Evolutionary conservation across 495 filamentous ascomycete species (phyloP).

Genomic region (Penicillium paradoxum): DNA sequence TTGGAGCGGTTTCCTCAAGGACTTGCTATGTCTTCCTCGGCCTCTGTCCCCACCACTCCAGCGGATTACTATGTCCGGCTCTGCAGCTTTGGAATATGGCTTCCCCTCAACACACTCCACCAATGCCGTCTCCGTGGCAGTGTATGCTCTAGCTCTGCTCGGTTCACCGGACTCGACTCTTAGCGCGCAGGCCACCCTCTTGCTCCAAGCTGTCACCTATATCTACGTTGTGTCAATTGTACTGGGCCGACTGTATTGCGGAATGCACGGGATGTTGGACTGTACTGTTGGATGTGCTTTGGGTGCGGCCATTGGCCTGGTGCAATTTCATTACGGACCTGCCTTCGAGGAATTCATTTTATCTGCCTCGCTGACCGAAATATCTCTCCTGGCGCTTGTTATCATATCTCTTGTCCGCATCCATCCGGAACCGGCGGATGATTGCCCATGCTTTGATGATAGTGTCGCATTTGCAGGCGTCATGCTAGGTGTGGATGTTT

Average conservation of each 20-base stretch:
- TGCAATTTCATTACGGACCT: slow-evolving; percentile 69
- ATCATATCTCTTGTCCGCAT: slow-evolving; percentile 75
- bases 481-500: slow-evolving; percentile 71
- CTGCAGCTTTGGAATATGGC: slow-evolving; percentile 90
- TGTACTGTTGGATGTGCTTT: slow-evolving; percentile 72
- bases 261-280: slow-evolving; percentile 97
- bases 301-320: slow-evolving; percentile 60
- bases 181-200: slow-evolving; percentile 44
- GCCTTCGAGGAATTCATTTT: slow-evolving; percentile 60
- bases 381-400: slow-evolving; percentile 54
- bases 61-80: slow-evolving; percentile 94
- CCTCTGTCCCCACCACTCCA: slow-evolving; percentile 90
- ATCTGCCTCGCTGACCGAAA: slow-evolving; percentile 44
- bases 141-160: slow-evolving; percentile 71
- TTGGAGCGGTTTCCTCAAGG: slow-evolving; percentile 89
- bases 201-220: slow-evolving; percentile 63
- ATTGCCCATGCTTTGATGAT: slow-evolving; percentile 97
- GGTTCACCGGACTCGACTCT: slow-evolving; percentile 51
- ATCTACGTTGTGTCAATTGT: slow-evolving; percentile 87
- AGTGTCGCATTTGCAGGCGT: slow-evolving; percentile 90
- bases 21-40: slow-evolving; percentile 88
- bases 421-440: slow-evolving; percentile 93
- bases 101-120: slow-evolving; percentile 97
- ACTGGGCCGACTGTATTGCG: slow-evolving; percentile 87
- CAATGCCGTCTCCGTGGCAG: slow-evolving; percentile 89